Conservation (phyloP, 176 grass and related monocot species). For the Urochloa ruziziensis region DNA sequence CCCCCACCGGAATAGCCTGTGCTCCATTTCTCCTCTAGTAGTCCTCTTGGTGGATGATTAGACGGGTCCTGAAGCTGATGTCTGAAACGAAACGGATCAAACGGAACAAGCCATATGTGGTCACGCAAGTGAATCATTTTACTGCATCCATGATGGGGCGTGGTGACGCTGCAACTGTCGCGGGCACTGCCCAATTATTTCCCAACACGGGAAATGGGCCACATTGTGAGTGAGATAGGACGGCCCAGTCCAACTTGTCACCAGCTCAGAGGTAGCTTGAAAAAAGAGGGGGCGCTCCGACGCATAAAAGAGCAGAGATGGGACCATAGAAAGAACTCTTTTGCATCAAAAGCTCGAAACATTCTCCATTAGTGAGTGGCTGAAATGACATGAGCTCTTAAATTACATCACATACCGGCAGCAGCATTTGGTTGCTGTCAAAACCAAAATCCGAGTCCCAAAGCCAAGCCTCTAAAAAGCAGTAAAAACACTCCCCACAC, state of each 20-base stretch:
- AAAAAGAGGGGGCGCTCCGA: background rate
- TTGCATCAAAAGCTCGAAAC: conserved; percentile 28
- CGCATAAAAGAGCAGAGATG: background rate
- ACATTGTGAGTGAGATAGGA: background rate
- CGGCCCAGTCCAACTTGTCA: conserved; percentile 33
- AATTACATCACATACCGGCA: background rate
- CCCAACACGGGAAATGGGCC: conserved; percentile 22
- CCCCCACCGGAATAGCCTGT: background rate
- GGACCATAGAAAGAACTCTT: background rate
- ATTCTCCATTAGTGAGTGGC: conserved; percentile 12
- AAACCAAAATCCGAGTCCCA: conserved; percentile 41
- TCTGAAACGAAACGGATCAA: conserved; percentile 25
- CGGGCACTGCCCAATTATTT: conserved; percentile 22
- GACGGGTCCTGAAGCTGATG: conserved; percentile 13
- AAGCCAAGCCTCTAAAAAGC: conserved; percentile 17
- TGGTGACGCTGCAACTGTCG: background rate
- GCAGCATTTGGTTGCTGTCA: conserved; percentile 6
- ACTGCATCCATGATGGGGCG: conserved; percentile 14
- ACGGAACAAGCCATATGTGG: background rate
- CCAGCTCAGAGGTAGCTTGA: background rate
- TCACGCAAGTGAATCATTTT: conserved; percentile 34
- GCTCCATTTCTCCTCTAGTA: too few species aligned
- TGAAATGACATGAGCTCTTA: conserved; percentile 34
- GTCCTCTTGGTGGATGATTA: conserved; percentile 24
- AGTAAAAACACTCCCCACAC: background rate